These are phyloP conservation scores for Anisodus acutangulus DNA, from an alignment of 257 asterid genomes.

Conservation along the genomic window DNA sequence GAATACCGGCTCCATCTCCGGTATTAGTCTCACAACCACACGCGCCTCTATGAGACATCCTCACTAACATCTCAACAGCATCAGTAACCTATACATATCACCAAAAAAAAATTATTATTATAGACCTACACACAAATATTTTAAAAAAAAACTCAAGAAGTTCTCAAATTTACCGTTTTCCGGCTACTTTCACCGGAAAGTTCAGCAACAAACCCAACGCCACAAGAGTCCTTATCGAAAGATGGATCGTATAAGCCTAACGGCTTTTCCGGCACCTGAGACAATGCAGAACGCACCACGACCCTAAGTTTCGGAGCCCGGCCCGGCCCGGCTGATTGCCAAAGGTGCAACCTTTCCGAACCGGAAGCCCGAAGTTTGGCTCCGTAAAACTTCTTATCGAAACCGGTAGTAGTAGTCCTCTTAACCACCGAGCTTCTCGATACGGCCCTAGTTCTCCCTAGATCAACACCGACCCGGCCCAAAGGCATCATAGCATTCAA, in stretches of 20 bases:
- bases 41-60: constrained; percentile 98
- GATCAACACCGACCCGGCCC: constrained; percentile 51
- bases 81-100: constrained; percentile 70
- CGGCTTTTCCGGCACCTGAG: constrained; percentile 95
- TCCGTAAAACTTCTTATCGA: constrained; percentile 55
- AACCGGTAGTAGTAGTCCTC: constrained; percentile 25
- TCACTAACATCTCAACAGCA: constrained; percentile 92
- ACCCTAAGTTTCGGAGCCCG: constrained; percentile 58
- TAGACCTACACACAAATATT: constrained; percentile 7
- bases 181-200: constrained; percentile 96
- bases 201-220: constrained; percentile 98
- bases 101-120: too few species aligned
- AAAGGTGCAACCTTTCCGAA: constrained; percentile 54
- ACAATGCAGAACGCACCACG: constrained; percentile 66
- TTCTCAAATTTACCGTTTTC: constrained; percentile 62
- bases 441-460: constrained; percentile 4
- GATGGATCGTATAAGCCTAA: constrained; percentile 93
- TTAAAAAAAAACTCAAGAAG: not conserved
- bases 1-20: constrained; percentile 99
- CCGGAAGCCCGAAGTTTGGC: constrained; percentile 52
- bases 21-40: constrained; percentile 98
- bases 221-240: constrained; percentile 95
- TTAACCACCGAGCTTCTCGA: constrained; percentile 36
- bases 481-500: constrained; percentile 51
- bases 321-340: constrained; percentile 66